Evolutionary conservation across 2,329 filamentous ascomycete species (phyloP).

Genomic region (Claviceps fusiformis): DNA sequence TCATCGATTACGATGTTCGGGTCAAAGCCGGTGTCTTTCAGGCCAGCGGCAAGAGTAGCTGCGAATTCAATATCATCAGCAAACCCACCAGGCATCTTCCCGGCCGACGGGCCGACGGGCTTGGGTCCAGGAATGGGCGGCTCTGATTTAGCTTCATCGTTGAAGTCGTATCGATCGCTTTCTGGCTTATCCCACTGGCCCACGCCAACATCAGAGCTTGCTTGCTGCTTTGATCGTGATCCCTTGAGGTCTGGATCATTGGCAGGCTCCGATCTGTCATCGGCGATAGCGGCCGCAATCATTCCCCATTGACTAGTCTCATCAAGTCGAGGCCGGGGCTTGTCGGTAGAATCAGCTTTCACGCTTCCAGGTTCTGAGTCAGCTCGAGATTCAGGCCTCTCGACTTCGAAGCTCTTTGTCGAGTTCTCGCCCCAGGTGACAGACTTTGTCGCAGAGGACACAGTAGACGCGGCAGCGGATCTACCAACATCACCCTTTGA

Average conservation of each 20-base stretch:
- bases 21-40: conserved; percentile 57
- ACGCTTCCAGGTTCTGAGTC: conserved; percentile 14
- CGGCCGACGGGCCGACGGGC: conserved; percentile 30
- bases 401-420: conserved; percentile 49
- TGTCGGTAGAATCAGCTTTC: conserved; percentile 17
- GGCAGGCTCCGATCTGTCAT: conserved; percentile 24
- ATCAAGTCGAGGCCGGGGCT: conserved; percentile 20
- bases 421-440: conserved; percentile 54
- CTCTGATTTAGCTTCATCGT: conserved; percentile 27
- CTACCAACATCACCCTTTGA: conserved; percentile 29
- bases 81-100: conserved; percentile 51
- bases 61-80: conserved; percentile 56
- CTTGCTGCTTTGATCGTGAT: conserved; percentile 4
- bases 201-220: conserved; percentile 4
- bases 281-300: conserved; percentile 35
- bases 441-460: conserved; percentile 33
- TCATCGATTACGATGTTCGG: conserved; percentile 57
- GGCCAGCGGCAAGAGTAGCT: conserved; percentile 53
- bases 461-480: conserved; percentile 1
- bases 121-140: conserved; percentile 46
- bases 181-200: conserved; percentile 10
- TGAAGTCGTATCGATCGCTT: conserved; percentile 11
- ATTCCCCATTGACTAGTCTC: conserved; percentile 37
- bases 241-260: conserved; percentile 18
- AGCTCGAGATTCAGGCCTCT: conserved; percentile 37